These are phyloP conservation scores for Periconia sp. DNA, from an alignment of 2,329 filamentous ascomycete genomes.

Conservation along the genomic window DNA sequence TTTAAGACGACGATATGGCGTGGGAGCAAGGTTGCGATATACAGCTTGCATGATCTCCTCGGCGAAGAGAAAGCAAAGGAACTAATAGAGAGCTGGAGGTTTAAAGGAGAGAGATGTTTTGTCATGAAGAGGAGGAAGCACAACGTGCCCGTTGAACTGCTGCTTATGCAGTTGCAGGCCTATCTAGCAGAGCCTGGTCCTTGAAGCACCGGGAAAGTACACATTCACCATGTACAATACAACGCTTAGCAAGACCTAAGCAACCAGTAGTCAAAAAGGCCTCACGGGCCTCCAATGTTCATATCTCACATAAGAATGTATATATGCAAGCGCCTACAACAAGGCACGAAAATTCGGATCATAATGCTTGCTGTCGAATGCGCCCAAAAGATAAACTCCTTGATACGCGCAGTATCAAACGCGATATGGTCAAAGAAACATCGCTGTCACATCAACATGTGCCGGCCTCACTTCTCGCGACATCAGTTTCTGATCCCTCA, in stretches of 20 bases:
- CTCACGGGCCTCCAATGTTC: background rate
- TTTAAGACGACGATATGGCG: constrained; percentile 38
- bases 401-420: background rate
- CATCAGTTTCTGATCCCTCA: no score
- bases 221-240: background rate
- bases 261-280: background rate
- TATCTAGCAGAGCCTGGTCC: constrained; percentile 33
- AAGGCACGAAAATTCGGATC: background rate
- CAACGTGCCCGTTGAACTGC: constrained; percentile 34
- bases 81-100: constrained; percentile 29
- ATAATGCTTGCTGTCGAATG: background rate
- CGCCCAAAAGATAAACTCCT: background rate
- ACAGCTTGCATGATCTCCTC: constrained; percentile 42
- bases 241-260: background rate
- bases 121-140: constrained; percentile 35
- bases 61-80: constrained; percentile 32
- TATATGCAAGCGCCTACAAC: constrained; percentile 6
- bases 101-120: constrained; percentile 29
- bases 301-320: constrained; percentile 8
- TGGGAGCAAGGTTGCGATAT: constrained; percentile 38
- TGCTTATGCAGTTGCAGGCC: constrained; percentile 40
- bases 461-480: no score
- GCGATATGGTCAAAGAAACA: no score
- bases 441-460: no score
- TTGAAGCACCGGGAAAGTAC: constrained; percentile 11